phyloP scores from a whole-genome alignment of 306 rosid species.

The Notholithocarpus densiflorus region DNA sequence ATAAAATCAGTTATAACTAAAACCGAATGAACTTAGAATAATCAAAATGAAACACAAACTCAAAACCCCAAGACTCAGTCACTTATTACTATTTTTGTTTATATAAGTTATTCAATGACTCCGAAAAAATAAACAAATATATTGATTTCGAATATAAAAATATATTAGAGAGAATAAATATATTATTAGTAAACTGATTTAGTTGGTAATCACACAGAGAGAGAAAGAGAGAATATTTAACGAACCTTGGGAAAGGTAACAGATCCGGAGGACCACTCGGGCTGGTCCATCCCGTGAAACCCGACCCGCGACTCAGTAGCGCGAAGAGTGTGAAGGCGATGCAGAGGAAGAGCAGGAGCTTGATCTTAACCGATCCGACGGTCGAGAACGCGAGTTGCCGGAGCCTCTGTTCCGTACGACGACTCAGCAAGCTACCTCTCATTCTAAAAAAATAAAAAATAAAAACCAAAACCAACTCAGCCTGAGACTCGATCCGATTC shows the following conservation, averaged over 20 bases:
- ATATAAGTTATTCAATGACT: neutral
- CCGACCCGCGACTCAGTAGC: conserved; percentile 47
- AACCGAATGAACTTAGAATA: neutral
- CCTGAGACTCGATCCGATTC: neutral
- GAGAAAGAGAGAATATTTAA: neutral
- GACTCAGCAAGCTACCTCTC: conserved; percentile 68
- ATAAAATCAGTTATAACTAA: neutral
- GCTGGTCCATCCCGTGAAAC: conserved; percentile 48
- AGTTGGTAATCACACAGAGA: neutral
- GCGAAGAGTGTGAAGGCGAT: conserved; percentile 51
- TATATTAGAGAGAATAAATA: neutral
- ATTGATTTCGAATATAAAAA: neutral
- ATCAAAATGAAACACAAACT: neutral
- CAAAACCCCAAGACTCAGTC: neutral
- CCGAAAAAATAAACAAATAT: neutral
- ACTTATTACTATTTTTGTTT: neutral
- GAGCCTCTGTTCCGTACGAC: conserved; percentile 66
- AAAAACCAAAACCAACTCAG: too few relatives aligned
- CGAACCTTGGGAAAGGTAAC: conserved; percentile 55
- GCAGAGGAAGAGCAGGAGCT: conserved; percentile 62
- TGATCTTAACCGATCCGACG: conserved; percentile 71
- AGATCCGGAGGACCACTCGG: conserved; percentile 26
- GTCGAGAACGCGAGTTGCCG: conserved; percentile 54
- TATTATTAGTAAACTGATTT: neutral
- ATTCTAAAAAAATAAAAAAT: neutral